Conservation (phyloP, 345 rosid genomes). For the Citrus medica region DNA sequence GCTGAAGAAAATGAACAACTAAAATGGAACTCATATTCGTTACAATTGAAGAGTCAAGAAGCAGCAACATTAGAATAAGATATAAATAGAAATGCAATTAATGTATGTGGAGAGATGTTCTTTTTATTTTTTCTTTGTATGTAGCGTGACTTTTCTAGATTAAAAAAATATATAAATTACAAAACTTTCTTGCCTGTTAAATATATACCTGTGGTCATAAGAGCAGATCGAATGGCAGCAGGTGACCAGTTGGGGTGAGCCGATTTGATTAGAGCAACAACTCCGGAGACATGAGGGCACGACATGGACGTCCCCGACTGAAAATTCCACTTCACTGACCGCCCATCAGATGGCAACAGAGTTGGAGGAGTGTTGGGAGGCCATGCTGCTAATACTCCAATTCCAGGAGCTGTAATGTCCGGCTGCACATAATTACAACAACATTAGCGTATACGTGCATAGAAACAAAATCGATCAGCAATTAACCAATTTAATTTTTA, state of each 20-base stretch:
- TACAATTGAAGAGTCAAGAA: too few species aligned
- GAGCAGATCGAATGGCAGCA: slow-evolving; percentile 64
- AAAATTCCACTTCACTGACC: slow-evolving; percentile 52
- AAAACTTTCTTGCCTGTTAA: too few species aligned
- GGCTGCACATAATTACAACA: slow-evolving; percentile 35
- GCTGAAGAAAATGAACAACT: slow-evolving; percentile 21
- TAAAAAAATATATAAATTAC: too few species aligned
- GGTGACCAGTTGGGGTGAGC: slow-evolving; percentile 71
- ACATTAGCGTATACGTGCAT: too few species aligned
- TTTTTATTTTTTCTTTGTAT: too few species aligned
- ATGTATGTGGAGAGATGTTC: too few species aligned
- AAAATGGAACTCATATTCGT: background rate
- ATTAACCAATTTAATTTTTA: too few species aligned
- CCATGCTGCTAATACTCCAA: slow-evolving; percentile 72
- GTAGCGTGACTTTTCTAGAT: too few species aligned
- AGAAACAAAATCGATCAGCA: background rate
- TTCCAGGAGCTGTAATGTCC: slow-evolving; percentile 67
- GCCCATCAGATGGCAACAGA: slow-evolving; percentile 19
- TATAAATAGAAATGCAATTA: too few species aligned
- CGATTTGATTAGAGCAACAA: slow-evolving; percentile 59
- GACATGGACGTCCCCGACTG: slow-evolving; percentile 78
- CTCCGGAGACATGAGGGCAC: slow-evolving; percentile 71
- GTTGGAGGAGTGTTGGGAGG: slow-evolving; percentile 57
- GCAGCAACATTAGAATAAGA: too few species aligned
- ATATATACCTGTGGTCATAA: slow-evolving; percentile 43